These are phyloP conservation scores for Ganoderma meredithae DNA, from an alignment of 1,284 basidiomycete genomes.

Conservation along the genomic window DNA sequence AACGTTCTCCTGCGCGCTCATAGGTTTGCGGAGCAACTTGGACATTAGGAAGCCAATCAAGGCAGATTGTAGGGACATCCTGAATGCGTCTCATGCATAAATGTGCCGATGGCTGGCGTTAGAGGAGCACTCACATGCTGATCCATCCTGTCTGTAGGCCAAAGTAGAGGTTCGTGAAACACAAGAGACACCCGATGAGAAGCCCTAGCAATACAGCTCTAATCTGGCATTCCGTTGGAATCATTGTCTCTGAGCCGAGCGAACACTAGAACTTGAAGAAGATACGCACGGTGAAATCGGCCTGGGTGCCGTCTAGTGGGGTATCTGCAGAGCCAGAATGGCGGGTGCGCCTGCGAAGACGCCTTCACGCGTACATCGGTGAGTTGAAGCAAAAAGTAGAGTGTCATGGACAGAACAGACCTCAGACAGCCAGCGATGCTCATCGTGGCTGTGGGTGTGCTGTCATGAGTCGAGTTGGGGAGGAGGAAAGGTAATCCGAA, in stretches of 20 bases:
- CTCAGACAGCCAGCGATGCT: conserved; percentile 26
- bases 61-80: conserved; percentile 96
- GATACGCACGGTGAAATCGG: conserved; percentile 30
- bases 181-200: conserved; percentile 74
- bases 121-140: conserved; percentile 56
- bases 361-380: conserved; percentile 9
- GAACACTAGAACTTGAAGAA: background rate
- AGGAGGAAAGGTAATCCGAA: conserved; percentile 3
- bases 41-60: conserved; percentile 92
- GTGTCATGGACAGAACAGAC: conserved; percentile 7
- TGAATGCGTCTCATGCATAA: conserved; percentile 41
- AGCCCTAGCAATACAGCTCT: conserved; percentile 65
- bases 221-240: conserved; percentile 37
- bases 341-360: conserved; percentile 23
- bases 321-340: conserved; percentile 14
- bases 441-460: background rate
- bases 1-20: conserved; percentile 91
- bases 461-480: conserved; percentile 14
- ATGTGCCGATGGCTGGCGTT: background rate
- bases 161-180: conserved; percentile 81
- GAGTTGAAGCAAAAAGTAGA: background rate
- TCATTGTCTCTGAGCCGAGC: background rate
- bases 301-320: conserved; percentile 22
- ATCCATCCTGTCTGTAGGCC: conserved; percentile 84
- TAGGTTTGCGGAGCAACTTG: conserved; percentile 71